Base-by-base conservation (phyloP, 352 stramenopile genomes). In the Phytopythium aichiense region DNA sequence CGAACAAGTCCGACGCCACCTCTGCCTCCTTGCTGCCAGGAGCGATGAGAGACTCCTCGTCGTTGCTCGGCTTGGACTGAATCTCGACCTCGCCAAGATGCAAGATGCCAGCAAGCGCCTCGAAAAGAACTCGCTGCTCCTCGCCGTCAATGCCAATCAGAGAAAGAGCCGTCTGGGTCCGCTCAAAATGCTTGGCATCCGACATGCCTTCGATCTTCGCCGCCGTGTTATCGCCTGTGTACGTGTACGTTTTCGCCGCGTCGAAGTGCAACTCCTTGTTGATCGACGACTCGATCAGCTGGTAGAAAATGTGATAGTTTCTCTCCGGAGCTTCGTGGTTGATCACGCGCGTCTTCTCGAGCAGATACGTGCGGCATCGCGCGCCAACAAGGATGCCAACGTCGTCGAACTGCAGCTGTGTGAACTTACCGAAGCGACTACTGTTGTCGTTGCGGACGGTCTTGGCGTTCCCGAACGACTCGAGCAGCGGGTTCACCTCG, bases 281-380 rank as follows among this genome's bases (percentile, higher is more conserved):
- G 46, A 85, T 59, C 8, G 80, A 61, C 15, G 76, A 85, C 64
- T 92, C 85, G 7, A 92, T 55, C 31, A 89, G 66, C 65, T 98
- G 87, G 71, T 98, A 98, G 69, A 98, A 98, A 64, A 99, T 98
- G 76, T 99, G 95, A 75, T 98, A 98, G 70, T 98, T 98, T 28
- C 96, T 76, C 71, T 99, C 96, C 2, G 90, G 81, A 3, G 78
- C 79, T 59, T 96, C 92, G 69, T 99, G 96, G 35, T 92, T 89
- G 31, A 98, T 97, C 46, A 99, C 85, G 69, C 97, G 93, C 9
- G 96, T 97, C 82, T 99, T 99, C 74, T 99, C 96, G 6, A 99
- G 70, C 11, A 99, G 69, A 69, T 99, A 99, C 15, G 96, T 99
- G 68, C 95, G 88, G 55, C 97, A 97, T 64, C 96, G 97, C 57